These are phyloP conservation scores for Aspergillus fumigatiaffinis DNA, from an alignment of 2,329 filamentous ascomycete species.

Conservation along the genomic window DNA sequence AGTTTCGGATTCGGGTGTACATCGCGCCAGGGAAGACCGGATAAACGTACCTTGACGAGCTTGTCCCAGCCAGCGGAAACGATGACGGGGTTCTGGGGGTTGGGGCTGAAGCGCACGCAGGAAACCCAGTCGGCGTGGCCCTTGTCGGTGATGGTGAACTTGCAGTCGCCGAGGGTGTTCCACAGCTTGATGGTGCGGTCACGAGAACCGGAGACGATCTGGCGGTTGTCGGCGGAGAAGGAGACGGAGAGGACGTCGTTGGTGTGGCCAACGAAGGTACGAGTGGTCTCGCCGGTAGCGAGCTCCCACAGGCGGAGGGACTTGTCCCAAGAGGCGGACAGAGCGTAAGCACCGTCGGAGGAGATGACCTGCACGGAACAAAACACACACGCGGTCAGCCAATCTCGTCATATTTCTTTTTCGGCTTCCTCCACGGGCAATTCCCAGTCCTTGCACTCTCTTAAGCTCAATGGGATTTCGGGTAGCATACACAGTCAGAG, in stretches of 20 bases:
- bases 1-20: conserved; percentile 3
- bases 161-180: conserved; percentile 99
- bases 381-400: conserved; percentile 26
- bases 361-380: conserved; percentile 75
- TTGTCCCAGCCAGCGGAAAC: conserved; percentile 99
- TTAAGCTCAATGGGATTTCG: conserved; percentile 7
- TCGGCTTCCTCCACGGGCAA: conserved; percentile 5
- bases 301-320: conserved; percentile 99
- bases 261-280: conserved; percentile 98
- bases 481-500: conserved; percentile 90
- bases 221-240: conserved; percentile 99
- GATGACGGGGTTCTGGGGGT: conserved; percentile 99
- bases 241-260: conserved; percentile 99
- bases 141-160: conserved; percentile 99
- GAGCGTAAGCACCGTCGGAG: conserved; percentile 97
- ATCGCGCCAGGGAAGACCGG: background rate
- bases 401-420: conserved; percentile 13
- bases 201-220: conserved; percentile 98
- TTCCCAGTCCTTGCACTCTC: conserved; percentile 7
- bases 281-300: conserved; percentile 91
- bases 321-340: conserved; percentile 99
- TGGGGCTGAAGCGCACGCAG: conserved; percentile 98
- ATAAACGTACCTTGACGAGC: conserved; percentile 87
- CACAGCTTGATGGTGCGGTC: conserved; percentile 99
- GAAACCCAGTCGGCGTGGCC: conserved; percentile 99